Base-by-base conservation (phyloP, 495 filamentous ascomycete species). In the Hyaloscypha hepaticicola region DNA sequence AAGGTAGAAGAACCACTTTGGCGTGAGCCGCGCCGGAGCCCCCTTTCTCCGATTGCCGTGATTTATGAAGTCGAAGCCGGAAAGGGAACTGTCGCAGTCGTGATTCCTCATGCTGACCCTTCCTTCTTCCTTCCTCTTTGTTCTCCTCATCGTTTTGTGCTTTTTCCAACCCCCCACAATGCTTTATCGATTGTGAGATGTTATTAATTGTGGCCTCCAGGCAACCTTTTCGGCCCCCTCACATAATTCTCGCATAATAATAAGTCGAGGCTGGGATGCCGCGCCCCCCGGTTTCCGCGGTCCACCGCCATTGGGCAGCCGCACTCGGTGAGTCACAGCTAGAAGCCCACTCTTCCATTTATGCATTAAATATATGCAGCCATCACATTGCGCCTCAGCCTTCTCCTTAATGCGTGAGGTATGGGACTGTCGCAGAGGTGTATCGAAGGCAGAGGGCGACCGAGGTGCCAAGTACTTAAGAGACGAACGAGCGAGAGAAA, bases 281-380 rank as follows among this genome's bases (percentile, higher is more conserved):
- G 5, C 38, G 0, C 38, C 38, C 38, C 50, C 4, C n/a, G n/a
- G 50, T 53, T 21, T 24, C 50, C 0, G 8, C 16, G n/a, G 21
- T 21, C 21, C n/a, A 4, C 50, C n/a, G 50, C 21, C 5, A 53
- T 25, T 27, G 9, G 50, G 50, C 50, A 53, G 50, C 50, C 24
- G 8, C 9, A 45, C 38, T 45, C 53, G 21, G 19, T 56, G 53
- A 29, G 16, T 55, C 51, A 55, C 51, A 26, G 51, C 27, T 25
- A 56, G 53, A 56, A 19, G 26, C 53, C 38, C 4, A 41, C 38
- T 14, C 9, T 41, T 45, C 19, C 38, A 45, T 56, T 29, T n/a
- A 56, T 31, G 53, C 53, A 56, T 56, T 56, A 31, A 5, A n/a
- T n/a, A n/a, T 5, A 56, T 56, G 24, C 24, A 56, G 53, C 53